Evolutionary conservation across 2,329 filamentous ascomycete species (phyloP).

Genomic region (Tolypocladium paradoxum): DNA sequence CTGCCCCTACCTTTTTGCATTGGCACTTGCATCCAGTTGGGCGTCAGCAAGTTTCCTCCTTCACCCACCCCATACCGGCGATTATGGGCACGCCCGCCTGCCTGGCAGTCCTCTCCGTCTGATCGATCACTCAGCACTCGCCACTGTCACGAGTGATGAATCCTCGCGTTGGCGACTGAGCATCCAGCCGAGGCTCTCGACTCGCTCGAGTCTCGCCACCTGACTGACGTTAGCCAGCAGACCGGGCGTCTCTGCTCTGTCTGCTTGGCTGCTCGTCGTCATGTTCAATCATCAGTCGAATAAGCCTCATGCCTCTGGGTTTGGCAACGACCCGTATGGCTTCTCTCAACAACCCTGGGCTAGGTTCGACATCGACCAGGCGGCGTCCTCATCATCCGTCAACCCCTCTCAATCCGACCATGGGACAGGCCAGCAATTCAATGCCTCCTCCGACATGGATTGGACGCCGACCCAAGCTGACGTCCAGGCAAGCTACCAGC

Average conservation of each 20-base stretch:
- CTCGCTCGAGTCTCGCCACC: constrained; percentile 26
- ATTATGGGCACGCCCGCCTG: constrained; percentile 27
- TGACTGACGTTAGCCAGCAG: constrained; percentile 23
- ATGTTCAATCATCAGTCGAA: constrained; percentile 26
- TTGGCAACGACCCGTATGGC: constrained; percentile 16
- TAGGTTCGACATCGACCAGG: constrained; percentile 17
- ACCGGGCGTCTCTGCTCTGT: constrained; percentile 19
- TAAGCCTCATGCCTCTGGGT: constrained; percentile 19
- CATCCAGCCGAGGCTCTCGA: constrained; percentile 25
- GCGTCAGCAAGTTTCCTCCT: constrained; percentile 13
- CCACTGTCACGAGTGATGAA: constrained; percentile 25
- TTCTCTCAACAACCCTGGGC: constrained; percentile 22
- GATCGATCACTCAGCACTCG: constrained; percentile 20
- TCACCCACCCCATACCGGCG: constrained; percentile 9
- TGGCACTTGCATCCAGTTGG: constrained; percentile 6
- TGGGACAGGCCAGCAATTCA: constrained; percentile 14
- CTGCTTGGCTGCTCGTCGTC: constrained; percentile 21
- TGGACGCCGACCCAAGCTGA: constrained; percentile 23
- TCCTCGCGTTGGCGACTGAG: constrained; percentile 22
- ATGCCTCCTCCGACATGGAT: constrained; percentile 23
- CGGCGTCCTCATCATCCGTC: constrained; percentile 11
- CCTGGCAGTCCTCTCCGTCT: constrained; percentile 18
- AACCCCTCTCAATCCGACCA: constrained; percentile 13
- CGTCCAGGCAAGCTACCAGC: constrained; percentile 16
- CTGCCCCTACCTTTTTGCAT: constrained; percentile 4